phyloP scores from a whole-genome alignment of 2,329 filamentous ascomycete species.

The Colletotrichum abscissum region DNA sequence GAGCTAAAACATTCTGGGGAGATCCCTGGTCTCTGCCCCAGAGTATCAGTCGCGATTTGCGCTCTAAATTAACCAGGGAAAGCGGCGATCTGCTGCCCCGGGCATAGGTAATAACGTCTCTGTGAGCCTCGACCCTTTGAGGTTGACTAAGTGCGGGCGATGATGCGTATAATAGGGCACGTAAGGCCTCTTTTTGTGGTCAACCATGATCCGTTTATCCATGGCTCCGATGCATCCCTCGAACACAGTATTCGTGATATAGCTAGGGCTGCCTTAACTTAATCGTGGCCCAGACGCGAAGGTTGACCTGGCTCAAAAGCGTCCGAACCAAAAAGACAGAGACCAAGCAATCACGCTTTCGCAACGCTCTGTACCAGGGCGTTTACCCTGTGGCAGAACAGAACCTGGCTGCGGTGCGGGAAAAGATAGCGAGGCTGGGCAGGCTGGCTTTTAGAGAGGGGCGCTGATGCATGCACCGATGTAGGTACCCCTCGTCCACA shows the following conservation, averaged over 20 bases:
- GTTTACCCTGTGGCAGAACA: slow-evolving; percentile 13
- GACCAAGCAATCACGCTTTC: not conserved
- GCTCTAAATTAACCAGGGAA: slow-evolving; percentile 30
- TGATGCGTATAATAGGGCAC: not conserved
- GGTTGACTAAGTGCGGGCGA: not conserved
- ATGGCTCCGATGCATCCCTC: not conserved
- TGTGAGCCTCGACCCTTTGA: not conserved
- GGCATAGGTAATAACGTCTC: slow-evolving; percentile 6
- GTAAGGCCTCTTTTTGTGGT: not conserved
- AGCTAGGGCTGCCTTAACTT: not conserved
- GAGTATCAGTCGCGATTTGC: slow-evolving; percentile 32
- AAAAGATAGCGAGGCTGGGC: slow-evolving; percentile 28
- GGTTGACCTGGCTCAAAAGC: not conserved
- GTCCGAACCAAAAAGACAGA: not conserved
- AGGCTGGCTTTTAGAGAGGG: slow-evolving; percentile 1
- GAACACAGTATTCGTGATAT: not conserved
- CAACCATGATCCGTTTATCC: not conserved
- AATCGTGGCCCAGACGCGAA: not conserved
- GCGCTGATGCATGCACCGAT: slow-evolving; percentile 7
- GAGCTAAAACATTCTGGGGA: slow-evolving; percentile 33
- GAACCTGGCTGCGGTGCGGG: slow-evolving; percentile 10
- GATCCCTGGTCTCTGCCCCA: slow-evolving; percentile 29
- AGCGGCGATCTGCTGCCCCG: slow-evolving; percentile 21
- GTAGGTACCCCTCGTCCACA: slow-evolving; percentile 9
- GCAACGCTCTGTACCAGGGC: not conserved